Conservation (phyloP, 2,329 filamentous ascomycete species). For the Atkinsonella hypoxylon region DNA sequence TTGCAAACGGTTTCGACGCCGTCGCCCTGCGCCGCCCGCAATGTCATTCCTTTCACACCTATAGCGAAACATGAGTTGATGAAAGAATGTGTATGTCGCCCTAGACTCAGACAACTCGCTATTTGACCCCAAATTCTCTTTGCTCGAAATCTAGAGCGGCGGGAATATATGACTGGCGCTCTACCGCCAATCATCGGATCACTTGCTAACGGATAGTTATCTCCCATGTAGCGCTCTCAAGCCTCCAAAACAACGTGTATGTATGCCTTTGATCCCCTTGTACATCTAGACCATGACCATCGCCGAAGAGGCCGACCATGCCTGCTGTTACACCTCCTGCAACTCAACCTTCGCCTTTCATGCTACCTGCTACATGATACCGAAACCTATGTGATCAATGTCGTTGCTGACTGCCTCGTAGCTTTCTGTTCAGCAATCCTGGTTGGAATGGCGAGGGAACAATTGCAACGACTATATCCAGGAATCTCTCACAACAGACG, state of each 20-base stretch:
- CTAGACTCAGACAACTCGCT: not conserved
- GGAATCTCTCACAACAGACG: slow-evolving; percentile 44
- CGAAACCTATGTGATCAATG: not conserved
- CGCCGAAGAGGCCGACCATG: not conserved
- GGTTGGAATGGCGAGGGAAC: slow-evolving; percentile 38
- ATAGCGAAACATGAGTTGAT: slow-evolving; percentile 27
- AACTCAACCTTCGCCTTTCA: not conserved
- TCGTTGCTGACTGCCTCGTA: slow-evolving; percentile 15
- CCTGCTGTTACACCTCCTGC: not conserved
- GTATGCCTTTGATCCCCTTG: slow-evolving; percentile 21
- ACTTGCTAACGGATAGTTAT: slow-evolving; percentile 3
- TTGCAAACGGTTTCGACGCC: slow-evolving; percentile 8
- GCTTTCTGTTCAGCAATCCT: slow-evolving; percentile 49
- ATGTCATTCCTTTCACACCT: slow-evolving; percentile 21
- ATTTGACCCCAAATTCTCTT: not conserved
- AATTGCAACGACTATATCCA: slow-evolving; percentile 40
- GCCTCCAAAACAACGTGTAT: slow-evolving; percentile 35
- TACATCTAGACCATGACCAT: not conserved
- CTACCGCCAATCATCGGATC: slow-evolving; percentile 4
- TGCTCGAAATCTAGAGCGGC: not conserved
- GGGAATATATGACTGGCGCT: not conserved
- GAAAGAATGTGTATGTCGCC: slow-evolving; percentile 30
- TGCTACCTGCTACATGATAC: not conserved
- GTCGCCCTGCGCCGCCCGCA: slow-evolving; percentile 18
- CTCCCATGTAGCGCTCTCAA: slow-evolving; percentile 29